Conservation (phyloP, 345 rosid genomes). For the Salix suchowensis region DNA sequence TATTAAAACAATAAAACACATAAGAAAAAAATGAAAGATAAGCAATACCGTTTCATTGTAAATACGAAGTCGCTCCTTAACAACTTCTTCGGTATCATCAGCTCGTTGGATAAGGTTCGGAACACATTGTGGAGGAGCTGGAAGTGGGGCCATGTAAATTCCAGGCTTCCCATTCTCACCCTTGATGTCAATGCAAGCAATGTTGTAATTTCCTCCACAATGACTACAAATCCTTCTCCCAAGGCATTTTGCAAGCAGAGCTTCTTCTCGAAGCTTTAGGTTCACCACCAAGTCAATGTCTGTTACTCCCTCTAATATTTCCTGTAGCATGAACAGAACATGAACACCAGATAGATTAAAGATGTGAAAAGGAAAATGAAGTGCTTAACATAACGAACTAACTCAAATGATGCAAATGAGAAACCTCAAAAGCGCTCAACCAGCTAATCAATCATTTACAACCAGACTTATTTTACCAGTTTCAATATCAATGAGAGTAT, state of each 20-base stretch:
- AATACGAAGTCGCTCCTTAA: constrained; percentile 74
- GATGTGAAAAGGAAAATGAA: background rate
- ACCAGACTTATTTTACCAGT: background rate
- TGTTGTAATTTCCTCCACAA: constrained; percentile 83
- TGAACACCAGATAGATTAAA: background rate
- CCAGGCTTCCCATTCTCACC: constrained; percentile 67
- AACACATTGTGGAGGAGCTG: constrained; percentile 81
- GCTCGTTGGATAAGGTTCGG: constrained; percentile 78
- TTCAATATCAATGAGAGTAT: background rate
- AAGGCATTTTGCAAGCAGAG: constrained; percentile 84
- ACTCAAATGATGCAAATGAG: background rate
- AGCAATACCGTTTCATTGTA: constrained; percentile 60
- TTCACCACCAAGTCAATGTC: constrained; percentile 77
- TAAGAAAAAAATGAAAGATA: background rate
- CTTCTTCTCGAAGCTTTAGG: constrained; percentile 83
- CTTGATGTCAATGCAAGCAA: constrained; percentile 84
- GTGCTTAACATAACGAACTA: background rate
- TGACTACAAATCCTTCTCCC: constrained; percentile 92
- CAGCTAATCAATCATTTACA: background rate
- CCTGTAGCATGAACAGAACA: constrained; percentile 37
- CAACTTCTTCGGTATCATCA: constrained; percentile 91
- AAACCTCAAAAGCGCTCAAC: background rate
- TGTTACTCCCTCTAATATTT: constrained; percentile 84
- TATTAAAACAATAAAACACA: background rate
- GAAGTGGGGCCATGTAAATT: constrained; percentile 94